Base-by-base conservation (phyloP, 495 filamentous ascomycete genomes). In the Penicillium samsonianum region DNA sequence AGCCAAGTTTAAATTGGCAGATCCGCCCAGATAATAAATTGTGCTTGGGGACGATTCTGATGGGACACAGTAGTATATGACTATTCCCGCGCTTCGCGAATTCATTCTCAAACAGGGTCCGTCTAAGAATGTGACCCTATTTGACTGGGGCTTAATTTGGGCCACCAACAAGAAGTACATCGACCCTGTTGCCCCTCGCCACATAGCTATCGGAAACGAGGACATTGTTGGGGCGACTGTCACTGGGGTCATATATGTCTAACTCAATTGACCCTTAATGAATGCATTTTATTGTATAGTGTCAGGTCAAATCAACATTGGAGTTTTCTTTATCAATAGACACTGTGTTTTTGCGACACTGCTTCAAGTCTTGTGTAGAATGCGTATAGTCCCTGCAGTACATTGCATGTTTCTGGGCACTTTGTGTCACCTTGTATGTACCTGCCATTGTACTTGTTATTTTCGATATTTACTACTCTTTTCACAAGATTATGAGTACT, bases 151-250 rank as follows among this genome's bases (percentile, higher is more conserved):
- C 59, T 79, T 82, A 47, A 90, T 96, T 80, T 96, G 92, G 92
- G 90, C 91, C 11, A 90, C 86, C 50, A 96, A 97, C 80, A 96
- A 94, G 79, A 96, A 95, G 75, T 87, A 90, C 64, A 94, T 96
- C 61, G 92, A 96, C 70, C 92, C 92, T 3, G 80, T 95, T 55
- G 84, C 90, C n/a, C 85, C 88, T 6, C 87, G 92, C 46, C 90
- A 93, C 77, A 95, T 90, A 8, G 91, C 90, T 28, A 81, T 97
- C 69, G 78, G 26, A 82, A 85, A 59, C n/a, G 80, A 87, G 61
- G 79, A 87, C 53, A 73, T 75, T 31, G 89, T 93, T 62, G 87
- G 78, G 62, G 85, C 86, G 4, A 85, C 77, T 14, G 69, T 96
- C 44, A 83, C 78, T 41, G 90, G 90, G n/a, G n/a, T n/a, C n/a